These are phyloP conservation scores for Trametes sanguinea DNA, from an alignment of 768 basidiomycete species.

Conservation along the genomic window DNA sequence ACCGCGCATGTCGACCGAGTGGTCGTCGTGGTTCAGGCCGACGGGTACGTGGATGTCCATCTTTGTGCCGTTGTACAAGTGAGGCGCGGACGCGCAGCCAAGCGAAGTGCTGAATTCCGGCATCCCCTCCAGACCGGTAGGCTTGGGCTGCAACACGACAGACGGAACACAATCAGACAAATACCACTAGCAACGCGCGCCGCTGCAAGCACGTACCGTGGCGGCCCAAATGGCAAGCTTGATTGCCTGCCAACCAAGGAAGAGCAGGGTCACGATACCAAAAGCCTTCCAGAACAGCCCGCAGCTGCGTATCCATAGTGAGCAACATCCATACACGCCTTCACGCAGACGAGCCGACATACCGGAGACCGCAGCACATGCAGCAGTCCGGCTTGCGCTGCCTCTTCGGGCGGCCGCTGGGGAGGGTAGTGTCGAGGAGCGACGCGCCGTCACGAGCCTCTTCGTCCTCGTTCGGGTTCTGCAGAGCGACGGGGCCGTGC, in stretches of 20 bases:
- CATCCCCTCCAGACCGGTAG: slow-evolving; percentile 57
- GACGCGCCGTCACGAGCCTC: slow-evolving; percentile 22
- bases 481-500: slow-evolving; percentile 29
- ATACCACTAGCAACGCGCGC: neutral
- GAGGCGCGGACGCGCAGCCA: slow-evolving; percentile 47
- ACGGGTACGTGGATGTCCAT: slow-evolving; percentile 43
- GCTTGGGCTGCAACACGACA: slow-evolving; percentile 40
- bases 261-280: slow-evolving; percentile 47
- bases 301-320: slow-evolving; percentile 39
- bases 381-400: slow-evolving; percentile 43
- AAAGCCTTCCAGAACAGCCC: slow-evolving; percentile 56
- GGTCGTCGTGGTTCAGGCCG: slow-evolving; percentile 39
- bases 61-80: slow-evolving; percentile 44
- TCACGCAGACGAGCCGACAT: slow-evolving; percentile 24
- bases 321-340: neutral
- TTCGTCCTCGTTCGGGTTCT: slow-evolving; percentile 28
- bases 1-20: slow-evolving; percentile 50
- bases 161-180: neutral
- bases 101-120: slow-evolving; percentile 55
- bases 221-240: slow-evolving; percentile 50
- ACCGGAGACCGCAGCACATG: slow-evolving; percentile 55
- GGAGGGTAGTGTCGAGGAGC: slow-evolving; percentile 30
- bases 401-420: slow-evolving; percentile 33
- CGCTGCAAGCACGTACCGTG: slow-evolving; percentile 39
- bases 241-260: slow-evolving; percentile 44